A percentile compares a stretch with the other conserved stretches of the same genome.
Conservation (phyloP, 208 protist genomes). For the Trypanosoma theileri region DNA sequence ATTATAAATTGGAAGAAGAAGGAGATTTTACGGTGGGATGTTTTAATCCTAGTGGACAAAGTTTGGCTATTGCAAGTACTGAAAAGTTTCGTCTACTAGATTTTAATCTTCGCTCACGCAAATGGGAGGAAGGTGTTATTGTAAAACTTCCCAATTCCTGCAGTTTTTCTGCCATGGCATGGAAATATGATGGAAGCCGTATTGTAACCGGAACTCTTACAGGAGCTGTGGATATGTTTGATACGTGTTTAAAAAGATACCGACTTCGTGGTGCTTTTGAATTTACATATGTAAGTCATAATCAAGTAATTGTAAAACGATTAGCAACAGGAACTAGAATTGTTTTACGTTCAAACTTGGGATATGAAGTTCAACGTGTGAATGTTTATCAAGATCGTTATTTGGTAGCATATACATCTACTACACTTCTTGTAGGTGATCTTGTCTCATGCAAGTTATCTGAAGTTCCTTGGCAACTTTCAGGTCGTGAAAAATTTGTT, state of each 20-base stretch:
- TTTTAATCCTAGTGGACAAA: constrained; percentile 94
- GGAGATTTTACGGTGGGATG: constrained; percentile 90
- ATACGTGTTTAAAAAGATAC: constrained; percentile 95
- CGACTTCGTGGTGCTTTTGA: constrained; percentile 95
- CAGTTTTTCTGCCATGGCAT: constrained; percentile 86
- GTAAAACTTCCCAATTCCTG: constrained; percentile 89
- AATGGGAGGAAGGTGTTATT: constrained; percentile 93
- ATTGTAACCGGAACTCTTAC: constrained; percentile 91
- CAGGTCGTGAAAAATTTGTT: constrained; percentile 93
- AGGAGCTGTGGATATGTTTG: constrained; percentile 96
- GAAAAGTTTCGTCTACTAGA: constrained; percentile 93
- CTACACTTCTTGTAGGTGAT: constrained; percentile 96
- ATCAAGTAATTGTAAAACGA: constrained; percentile 96
- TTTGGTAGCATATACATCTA: constrained; percentile 94
- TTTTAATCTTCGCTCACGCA: constrained; percentile 84
- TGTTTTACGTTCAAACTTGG: constrained; percentile 94
- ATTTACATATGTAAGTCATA: constrained; percentile 96
- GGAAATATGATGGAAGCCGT: constrained; percentile 95
- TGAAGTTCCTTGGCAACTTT: constrained; percentile 93
- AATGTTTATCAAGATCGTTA: constrained; percentile 97
- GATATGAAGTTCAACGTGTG: constrained; percentile 95
- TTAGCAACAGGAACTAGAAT: constrained; percentile 88
- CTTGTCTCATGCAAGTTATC: constrained; percentile 93
- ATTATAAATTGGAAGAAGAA: constrained; percentile 83
- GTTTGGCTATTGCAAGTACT: constrained; percentile 84